These are phyloP conservation scores for Cryphonectria carpinicola DNA, from an alignment of 2,329 filamentous ascomycete genomes.

Conservation along the genomic window DNA sequence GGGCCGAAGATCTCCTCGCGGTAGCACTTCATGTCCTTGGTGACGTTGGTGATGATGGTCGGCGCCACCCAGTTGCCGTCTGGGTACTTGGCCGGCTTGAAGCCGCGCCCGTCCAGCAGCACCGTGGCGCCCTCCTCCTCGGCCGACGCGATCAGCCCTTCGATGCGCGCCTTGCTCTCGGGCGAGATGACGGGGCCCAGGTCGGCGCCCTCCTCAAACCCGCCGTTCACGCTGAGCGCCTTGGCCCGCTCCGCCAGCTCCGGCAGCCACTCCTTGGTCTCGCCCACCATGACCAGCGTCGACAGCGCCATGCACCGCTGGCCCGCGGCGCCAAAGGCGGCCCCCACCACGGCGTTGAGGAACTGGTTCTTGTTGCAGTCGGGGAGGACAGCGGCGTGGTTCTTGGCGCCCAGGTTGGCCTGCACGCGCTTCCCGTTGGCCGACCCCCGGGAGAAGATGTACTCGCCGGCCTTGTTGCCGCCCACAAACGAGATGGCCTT, in stretches of 20 bases:
- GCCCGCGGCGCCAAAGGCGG: conserved; percentile 82
- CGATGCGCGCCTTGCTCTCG: conserved; percentile 78
- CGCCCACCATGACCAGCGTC: conserved; percentile 81
- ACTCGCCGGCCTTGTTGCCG: conserved; percentile 85
- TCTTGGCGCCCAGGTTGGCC: conserved; percentile 87
- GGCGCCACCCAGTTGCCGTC: conserved; percentile 86
- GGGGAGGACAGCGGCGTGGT: conserved; percentile 81
- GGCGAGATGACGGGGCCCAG: conserved; percentile 82
- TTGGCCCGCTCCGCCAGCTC: conserved; percentile 79
- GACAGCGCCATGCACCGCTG: conserved; percentile 88
- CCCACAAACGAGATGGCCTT: conserved; percentile 88
- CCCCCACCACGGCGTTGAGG: conserved; percentile 80
- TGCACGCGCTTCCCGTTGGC: conserved; percentile 88
- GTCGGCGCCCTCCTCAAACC: conserved; percentile 80
- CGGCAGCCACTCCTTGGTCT: conserved; percentile 80
- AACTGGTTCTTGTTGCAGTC: conserved; percentile 92
- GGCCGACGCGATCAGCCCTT: conserved; percentile 73
- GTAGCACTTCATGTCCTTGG: conserved; percentile 81
- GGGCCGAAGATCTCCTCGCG: conserved; percentile 85
- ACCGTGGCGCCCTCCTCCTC: conserved; percentile 82
- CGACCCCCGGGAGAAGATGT: conserved; percentile 78
- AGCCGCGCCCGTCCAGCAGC: conserved; percentile 78
- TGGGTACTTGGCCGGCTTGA: conserved; percentile 76
- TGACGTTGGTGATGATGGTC: conserved; percentile 82
- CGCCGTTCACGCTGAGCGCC: conserved; percentile 74